These are phyloP conservation scores for Aspergillus steynii DNA, from an alignment of 495 filamentous ascomycete species.

Conservation along the genomic window DNA sequence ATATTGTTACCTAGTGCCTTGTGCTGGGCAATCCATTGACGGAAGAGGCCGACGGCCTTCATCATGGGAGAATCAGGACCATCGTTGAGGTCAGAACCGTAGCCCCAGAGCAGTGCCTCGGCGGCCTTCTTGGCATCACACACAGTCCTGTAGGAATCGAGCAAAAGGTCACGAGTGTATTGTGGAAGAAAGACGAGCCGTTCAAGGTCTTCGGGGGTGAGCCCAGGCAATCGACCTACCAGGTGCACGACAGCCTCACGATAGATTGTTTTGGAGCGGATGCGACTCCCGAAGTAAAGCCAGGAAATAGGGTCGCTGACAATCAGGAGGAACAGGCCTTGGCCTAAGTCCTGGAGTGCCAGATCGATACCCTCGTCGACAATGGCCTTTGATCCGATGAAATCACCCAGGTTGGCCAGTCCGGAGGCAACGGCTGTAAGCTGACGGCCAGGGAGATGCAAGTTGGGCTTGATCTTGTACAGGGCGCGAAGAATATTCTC, in stretches of 20 bases:
- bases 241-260: conserved; percentile 50
- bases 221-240: not conserved
- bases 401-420: conserved; percentile 44
- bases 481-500: not conserved
- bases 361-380: conserved; percentile 40
- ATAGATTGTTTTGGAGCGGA: conserved; percentile 46
- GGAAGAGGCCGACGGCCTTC: not conserved
- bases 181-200: not conserved
- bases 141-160: no score
- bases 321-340: conserved; percentile 35
- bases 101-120: not conserved
- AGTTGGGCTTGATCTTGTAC: not conserved
- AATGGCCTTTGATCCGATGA: conserved; percentile 29
- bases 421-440: conserved; percentile 7
- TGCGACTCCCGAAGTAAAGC: conserved; percentile 37
- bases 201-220: not conserved
- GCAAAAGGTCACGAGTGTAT: not conserved
- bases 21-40: not conserved
- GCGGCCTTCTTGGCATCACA: not conserved
- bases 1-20: conserved; percentile 4
- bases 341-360: conserved; percentile 39
- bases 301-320: conserved; percentile 37
- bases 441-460: not conserved
- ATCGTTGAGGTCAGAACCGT: not conserved
- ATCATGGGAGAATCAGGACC: not conserved